A percentile compares a stretch with the other conserved stretches of the same genome.
phyloP scores from a whole-genome alignment of 495 filamentous ascomycete species.

The Aspergillus funiculosus region DNA sequence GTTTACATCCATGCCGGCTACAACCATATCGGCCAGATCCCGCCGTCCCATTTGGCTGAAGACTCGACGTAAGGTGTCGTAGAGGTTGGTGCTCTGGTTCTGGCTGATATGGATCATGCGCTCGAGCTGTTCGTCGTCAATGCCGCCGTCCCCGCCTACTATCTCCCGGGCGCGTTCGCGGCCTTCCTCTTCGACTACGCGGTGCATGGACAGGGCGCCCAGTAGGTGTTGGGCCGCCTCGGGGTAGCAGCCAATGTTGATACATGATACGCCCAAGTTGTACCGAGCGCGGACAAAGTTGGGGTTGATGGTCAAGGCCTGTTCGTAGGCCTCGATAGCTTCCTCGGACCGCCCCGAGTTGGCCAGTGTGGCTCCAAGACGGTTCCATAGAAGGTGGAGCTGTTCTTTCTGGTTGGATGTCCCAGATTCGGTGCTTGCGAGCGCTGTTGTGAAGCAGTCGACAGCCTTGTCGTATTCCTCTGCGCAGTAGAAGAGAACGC shows the following conservation, averaged over 20 bases:
- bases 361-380: slow-evolving; percentile 90
- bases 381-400: slow-evolving; percentile 94
- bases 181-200: slow-evolving; percentile 80
- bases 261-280: slow-evolving; percentile 93
- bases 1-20: slow-evolving; percentile 85
- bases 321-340: slow-evolving; percentile 93
- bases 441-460: slow-evolving; percentile 90
- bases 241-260: slow-evolving; percentile 92
- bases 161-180: slow-evolving; percentile 77
- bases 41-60: slow-evolving; percentile 89
- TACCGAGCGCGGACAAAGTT: slow-evolving; percentile 97
- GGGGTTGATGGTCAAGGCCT: slow-evolving; percentile 76
- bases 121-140: slow-evolving; percentile 66
- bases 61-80: slow-evolving; percentile 86
- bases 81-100: slow-evolving; percentile 93
- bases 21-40: slow-evolving; percentile 81
- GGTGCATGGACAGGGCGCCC: slow-evolving; percentile 92
- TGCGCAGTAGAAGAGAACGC: slow-evolving; percentile 95
- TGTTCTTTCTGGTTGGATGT: slow-evolving; percentile 67
- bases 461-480: slow-evolving; percentile 98
- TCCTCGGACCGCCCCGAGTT: slow-evolving; percentile 91
- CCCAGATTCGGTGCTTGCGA: slow-evolving; percentile 75
- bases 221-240: slow-evolving; percentile 95
- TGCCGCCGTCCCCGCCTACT: slow-evolving; percentile 53
- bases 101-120: slow-evolving; percentile 68